Evolutionary conservation across 177 flowering plant species (phyloP).

Genomic region (Telopea speciosissima): DNA sequence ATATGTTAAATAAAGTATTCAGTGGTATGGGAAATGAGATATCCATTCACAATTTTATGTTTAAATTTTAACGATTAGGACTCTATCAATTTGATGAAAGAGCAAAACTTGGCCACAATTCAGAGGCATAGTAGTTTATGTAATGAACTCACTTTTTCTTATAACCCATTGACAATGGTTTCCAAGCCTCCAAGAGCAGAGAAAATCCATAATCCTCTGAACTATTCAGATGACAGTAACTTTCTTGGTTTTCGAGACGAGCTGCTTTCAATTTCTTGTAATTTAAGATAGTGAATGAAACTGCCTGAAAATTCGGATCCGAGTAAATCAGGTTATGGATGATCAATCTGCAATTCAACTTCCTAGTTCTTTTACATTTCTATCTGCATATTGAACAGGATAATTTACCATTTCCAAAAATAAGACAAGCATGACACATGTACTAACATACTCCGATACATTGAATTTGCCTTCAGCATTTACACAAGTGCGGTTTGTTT

Average conservation of each 20-base stretch:
- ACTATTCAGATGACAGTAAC: conserved; percentile 9
- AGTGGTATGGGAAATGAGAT: neutral
- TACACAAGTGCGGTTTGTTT: neutral
- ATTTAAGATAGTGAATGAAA: conserved; percentile 61
- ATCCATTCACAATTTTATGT: neutral
- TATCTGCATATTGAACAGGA: neutral
- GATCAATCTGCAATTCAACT: neutral
- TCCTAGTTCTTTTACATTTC: too few relatives aligned
- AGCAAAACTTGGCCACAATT: neutral
- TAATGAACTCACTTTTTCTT: conserved; percentile 57
- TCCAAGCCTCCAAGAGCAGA: conserved; percentile 85
- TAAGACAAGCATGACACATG: too few relatives aligned
- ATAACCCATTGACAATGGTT: conserved; percentile 83
- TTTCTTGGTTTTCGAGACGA: conserved; percentile 20
- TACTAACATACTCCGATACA: neutral
- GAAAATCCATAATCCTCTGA: conserved; percentile 22
- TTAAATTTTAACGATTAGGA: neutral
- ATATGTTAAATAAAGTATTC: neutral
- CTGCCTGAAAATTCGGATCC: conserved; percentile 43
- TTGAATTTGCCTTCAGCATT: neutral
- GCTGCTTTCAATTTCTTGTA: conserved; percentile 64
- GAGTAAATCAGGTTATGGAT: neutral
- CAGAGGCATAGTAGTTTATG: neutral
- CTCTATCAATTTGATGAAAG: neutral
- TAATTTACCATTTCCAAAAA: neutral